These are phyloP conservation scores for Berkeleyomyces rouxiae DNA, from an alignment of 2,329 filamentous ascomycete species.

Conservation along the genomic window DNA sequence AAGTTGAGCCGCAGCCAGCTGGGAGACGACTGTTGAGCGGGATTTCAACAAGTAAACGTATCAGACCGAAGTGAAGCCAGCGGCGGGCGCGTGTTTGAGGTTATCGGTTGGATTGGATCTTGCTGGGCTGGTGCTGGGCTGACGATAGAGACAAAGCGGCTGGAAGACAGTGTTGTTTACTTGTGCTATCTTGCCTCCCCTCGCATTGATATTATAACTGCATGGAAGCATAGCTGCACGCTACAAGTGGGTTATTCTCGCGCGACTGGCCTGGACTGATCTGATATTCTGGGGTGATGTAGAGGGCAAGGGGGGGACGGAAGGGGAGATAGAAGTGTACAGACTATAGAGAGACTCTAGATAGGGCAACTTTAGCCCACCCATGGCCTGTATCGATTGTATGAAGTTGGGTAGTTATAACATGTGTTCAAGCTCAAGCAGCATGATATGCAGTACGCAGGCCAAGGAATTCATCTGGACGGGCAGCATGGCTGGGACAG, in stretches of 20 bases:
- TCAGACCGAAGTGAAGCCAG: background rate
- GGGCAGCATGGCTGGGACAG: constrained; percentile 38
- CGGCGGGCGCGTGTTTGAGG: background rate
- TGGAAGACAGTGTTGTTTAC: no score
- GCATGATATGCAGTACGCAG: background rate
- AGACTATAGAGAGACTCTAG: no score
- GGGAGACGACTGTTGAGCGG: background rate
- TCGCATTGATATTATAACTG: background rate
- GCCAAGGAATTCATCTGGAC: constrained; percentile 26
- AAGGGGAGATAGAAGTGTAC: no score
- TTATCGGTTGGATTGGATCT: no score
- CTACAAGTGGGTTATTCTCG: background rate
- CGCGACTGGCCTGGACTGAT: background rate
- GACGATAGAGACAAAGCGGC: no score
- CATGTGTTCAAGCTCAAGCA: background rate
- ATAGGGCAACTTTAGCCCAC: background rate
- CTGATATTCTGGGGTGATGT: background rate
- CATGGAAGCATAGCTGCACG: background rate
- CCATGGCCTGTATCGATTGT: no score
- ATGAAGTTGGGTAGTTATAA: no score
- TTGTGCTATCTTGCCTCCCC: background rate
- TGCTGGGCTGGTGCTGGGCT: no score
- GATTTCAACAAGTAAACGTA: no score
- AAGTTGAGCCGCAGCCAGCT: background rate
- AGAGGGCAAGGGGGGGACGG: constrained; percentile 25